Conservation (phyloP, 2,329 filamentous ascomycete genomes). For the Fusarium subglutinans region DNA sequence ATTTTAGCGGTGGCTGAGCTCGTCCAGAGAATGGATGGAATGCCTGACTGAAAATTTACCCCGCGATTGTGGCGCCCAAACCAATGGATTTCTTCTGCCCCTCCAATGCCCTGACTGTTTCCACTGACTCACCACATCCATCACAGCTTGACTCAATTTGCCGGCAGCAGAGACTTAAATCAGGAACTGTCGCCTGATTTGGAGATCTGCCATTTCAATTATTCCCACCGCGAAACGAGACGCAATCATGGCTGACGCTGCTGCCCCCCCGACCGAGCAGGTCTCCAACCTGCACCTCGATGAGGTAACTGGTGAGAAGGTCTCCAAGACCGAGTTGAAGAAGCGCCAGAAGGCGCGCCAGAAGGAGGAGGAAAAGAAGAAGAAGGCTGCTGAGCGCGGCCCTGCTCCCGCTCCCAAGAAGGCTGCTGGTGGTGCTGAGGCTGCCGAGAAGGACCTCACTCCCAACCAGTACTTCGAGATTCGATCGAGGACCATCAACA, state of each 20-base stretch:
- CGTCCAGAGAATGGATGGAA: background rate
- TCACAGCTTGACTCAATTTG: slow-evolving; percentile 35
- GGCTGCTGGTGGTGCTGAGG: slow-evolving; percentile 65
- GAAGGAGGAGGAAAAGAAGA: slow-evolving; percentile 86
- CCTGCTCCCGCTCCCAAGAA: slow-evolving; percentile 68
- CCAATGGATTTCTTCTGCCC: slow-evolving; percentile 40
- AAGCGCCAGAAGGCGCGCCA: slow-evolving; percentile 92
- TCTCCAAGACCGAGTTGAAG: slow-evolving; percentile 92
- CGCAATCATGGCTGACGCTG: slow-evolving; percentile 46
- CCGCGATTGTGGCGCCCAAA: slow-evolving; percentile 44
- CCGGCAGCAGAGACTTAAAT: slow-evolving; percentile 25
- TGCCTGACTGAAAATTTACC: slow-evolving; percentile 41
- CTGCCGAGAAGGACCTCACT: slow-evolving; percentile 64
- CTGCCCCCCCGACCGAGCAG: slow-evolving; percentile 56
- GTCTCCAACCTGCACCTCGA: slow-evolving; percentile 84
- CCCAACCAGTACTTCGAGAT: slow-evolving; percentile 91
- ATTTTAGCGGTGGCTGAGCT: slow-evolving; percentile 31
- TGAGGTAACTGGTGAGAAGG: slow-evolving; percentile 88
- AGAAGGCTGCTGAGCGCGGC: slow-evolving; percentile 81
- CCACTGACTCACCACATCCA: slow-evolving; percentile 41
- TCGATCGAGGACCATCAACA: slow-evolving; percentile 77
- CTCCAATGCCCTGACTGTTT: slow-evolving; percentile 45
- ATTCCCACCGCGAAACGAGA: slow-evolving; percentile 14
- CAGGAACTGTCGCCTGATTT: slow-evolving; percentile 22
- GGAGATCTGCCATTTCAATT: slow-evolving; percentile 7